These are phyloP conservation scores for Podila horticola DNA, from an alignment of 192 early-diverging fungal genomes.

Conservation along the genomic window DNA sequence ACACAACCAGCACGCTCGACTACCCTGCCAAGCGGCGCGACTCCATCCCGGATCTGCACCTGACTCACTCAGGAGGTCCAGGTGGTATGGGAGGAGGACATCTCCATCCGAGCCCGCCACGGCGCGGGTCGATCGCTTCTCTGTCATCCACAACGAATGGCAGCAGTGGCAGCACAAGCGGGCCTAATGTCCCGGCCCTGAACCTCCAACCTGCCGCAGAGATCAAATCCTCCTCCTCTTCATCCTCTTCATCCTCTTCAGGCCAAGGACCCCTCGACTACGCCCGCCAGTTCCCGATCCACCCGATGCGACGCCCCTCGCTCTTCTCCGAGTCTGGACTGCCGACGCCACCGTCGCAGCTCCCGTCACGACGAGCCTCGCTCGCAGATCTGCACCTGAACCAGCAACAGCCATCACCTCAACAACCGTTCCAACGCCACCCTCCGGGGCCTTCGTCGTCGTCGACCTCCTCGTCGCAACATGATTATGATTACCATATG, in stretches of 20 bases:
- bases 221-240: slow-evolving; percentile 36
- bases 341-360: neutral
- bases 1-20: slow-evolving; percentile 14
- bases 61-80: slow-evolving; percentile 17
- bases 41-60: slow-evolving; percentile 50
- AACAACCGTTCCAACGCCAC: neutral
- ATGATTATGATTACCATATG: slow-evolving; percentile 39
- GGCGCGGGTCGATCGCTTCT: slow-evolving; percentile 31
- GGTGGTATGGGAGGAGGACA: slow-evolving; percentile 16
- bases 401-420: slow-evolving; percentile 12
- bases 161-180: no score
- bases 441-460: neutral
- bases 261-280: no score
- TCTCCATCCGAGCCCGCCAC: slow-evolving; percentile 47
- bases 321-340: neutral
- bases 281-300: no score
- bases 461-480: slow-evolving; percentile 1
- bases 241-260: no score
- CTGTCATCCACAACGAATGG: neutral
- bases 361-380: no score
- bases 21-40: slow-evolving; percentile 51
- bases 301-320: no score
- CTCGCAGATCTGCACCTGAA: no score
- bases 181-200: slow-evolving; percentile 10
- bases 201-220: slow-evolving; percentile 29